These are phyloP conservation scores for Erigeron philadelphicus DNA, from an alignment of 140 eudicot species.

Conservation along the genomic window DNA sequence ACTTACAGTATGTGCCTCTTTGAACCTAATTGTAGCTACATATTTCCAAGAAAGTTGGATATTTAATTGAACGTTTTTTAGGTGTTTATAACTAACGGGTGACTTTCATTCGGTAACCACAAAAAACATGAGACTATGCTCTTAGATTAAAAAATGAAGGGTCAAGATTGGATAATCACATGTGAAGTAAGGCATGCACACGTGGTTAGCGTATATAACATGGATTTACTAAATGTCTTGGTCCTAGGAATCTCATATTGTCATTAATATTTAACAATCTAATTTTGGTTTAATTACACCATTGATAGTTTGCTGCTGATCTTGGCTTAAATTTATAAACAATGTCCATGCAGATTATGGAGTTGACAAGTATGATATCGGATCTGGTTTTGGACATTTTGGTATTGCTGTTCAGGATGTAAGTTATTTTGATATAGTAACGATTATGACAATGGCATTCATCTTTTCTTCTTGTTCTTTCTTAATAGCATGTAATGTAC, in stretches of 20 bases:
- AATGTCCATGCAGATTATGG: constrained; percentile 44
- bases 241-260: not conserved
- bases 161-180: too few species aligned
- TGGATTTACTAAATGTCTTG: too few species aligned
- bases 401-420: constrained; percentile 59
- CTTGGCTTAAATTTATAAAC: not conserved
- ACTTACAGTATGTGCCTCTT: constrained; percentile 42
- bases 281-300: not conserved
- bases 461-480: constrained; percentile 5
- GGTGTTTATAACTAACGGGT: not conserved
- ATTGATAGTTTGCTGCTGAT: constrained; percentile 6
- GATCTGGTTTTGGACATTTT: constrained; percentile 60
- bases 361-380: constrained; percentile 53
- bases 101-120: too few species aligned
- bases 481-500: not conserved
- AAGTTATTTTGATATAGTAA: constrained; percentile 21
- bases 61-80: not conserved
- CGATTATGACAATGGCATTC: not conserved
- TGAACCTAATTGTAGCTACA: constrained; percentile 9
- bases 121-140: too few species aligned
- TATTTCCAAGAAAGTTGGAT: not conserved
- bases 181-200: too few species aligned
- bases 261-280: not conserved
- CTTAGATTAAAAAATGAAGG: too few species aligned
- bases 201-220: too few species aligned